Base-by-base conservation (phyloP, 106 monocot genomes). In the Phalaenopsis aphrodite region DNA sequence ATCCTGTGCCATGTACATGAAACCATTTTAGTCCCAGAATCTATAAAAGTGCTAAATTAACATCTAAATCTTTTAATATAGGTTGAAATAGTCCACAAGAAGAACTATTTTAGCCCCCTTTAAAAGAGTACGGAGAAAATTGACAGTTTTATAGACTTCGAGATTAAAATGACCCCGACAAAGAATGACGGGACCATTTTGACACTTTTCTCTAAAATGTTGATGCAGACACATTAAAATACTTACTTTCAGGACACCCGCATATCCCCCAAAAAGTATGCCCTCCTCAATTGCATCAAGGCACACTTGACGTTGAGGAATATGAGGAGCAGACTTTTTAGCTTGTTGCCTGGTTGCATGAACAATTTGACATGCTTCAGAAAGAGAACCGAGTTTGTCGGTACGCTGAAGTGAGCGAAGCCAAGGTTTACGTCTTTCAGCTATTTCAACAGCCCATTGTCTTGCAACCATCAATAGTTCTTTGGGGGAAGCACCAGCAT, bases 221-320 rank as follows among this genome's bases (percentile, higher is more conserved):
- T 65, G n/a, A 65, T 52, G 14, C 23, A 21, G 23, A 65, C 64
- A 24, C 64, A 24, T 14, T 65, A 14, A 78, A 38, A 7, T 38
- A 56, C 85, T 79, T 84, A 94, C 98, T 82, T 98, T 98, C 41
- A 94, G 46, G 80, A 93, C 84, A 84, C 98, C 98, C 81, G 98
- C 89, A 91, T 93, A 89, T 82, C 98, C 98, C 69, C 98, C 98
- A 86, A 84, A 90, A 48, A 87, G 56, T 48, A 98, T 61, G 38
- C 98, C 98, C 77, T 94, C 98, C 76, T 98, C 94, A 21, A 98
- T 85, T 37, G 85, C 85, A 85, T 98, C 92, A 82, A 98, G 92
- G 75, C 92, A 98, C 2, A 56, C 91, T 14, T 85, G 84, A 80
- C 91, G 92, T 46, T 98, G 98, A 36, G 94, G 92, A 90, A 98